Conservation (phyloP, 108 stramenopile species). For the Nitzschia putrida region DNA sequence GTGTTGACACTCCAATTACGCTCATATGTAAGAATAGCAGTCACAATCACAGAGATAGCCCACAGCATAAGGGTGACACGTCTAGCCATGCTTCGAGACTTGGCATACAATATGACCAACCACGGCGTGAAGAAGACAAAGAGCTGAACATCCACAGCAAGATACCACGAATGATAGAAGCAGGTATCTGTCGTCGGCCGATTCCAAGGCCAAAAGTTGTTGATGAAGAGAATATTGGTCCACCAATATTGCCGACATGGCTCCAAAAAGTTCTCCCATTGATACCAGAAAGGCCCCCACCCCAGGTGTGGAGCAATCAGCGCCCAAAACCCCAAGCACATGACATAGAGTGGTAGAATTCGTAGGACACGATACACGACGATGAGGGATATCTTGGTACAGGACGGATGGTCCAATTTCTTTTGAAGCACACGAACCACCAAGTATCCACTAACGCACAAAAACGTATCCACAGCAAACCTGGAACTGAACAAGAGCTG, state of each 20-base stretch:
- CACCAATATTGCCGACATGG: conserved; percentile 48
- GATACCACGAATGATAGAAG: conserved; percentile 69
- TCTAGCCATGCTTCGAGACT: not conserved
- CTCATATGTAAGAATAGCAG: conserved; percentile 31
- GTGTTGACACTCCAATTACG: conserved; percentile 55
- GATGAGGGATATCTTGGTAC: not conserved
- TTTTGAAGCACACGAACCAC: conserved; percentile 39
- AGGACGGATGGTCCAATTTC: conserved; percentile 14
- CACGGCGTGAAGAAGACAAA: conserved; percentile 37
- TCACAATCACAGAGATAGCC: conserved; percentile 21
- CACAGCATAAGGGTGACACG: conserved; percentile 18
- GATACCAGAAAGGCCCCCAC: conserved; percentile 66
- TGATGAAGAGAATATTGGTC: conserved; percentile 62
- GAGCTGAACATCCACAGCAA: conserved; percentile 65
- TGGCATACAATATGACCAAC: conserved; percentile 34
- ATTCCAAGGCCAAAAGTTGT: conserved; percentile 57
- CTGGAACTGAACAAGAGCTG: conserved; percentile 53
- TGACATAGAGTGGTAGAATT: conserved; percentile 49
- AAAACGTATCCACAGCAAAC: conserved; percentile 63
- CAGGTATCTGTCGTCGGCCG: conserved; percentile 49
- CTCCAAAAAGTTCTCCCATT: conserved; percentile 46
- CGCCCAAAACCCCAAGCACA: conserved; percentile 49
- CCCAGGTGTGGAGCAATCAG: conserved; percentile 48
- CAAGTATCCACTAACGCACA: conserved; percentile 58
- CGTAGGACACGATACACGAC: conserved; percentile 41